A percentile compares a stretch with the other conserved stretches of the same genome.
Evolutionary conservation across 805 yeast genomes (phyloP).

Genomic region (Lipomyces oligophaga): DNA sequence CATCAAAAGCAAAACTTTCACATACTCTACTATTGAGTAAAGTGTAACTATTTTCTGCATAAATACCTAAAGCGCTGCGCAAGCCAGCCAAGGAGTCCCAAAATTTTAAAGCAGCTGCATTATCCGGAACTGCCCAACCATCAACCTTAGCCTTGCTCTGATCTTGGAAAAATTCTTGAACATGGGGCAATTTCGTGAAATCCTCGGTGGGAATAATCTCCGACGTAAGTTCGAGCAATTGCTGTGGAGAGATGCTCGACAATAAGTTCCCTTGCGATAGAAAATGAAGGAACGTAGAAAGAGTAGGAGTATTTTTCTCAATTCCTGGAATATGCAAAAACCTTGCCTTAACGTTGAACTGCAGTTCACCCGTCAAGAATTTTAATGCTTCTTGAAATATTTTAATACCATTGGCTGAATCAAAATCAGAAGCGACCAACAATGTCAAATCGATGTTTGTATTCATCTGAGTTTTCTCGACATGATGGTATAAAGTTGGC

Average conservation of each 20-base stretch:
- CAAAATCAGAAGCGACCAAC: slow-evolving; percentile 19
- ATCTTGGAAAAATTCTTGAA: slow-evolving; percentile 2
- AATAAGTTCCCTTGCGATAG: slow-evolving; percentile 5
- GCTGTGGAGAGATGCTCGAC: slow-evolving; percentile 8
- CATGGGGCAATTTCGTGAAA: slow-evolving; percentile 17
- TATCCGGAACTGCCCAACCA: slow-evolving; percentile 28
- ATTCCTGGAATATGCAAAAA: slow-evolving; percentile 24
- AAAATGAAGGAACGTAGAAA: slow-evolving; percentile 21
- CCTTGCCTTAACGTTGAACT: slow-evolving; percentile 2
- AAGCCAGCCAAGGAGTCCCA: slow-evolving; percentile 16
- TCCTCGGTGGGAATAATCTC: slow-evolving; percentile 9
- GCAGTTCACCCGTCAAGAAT: slow-evolving; percentile 2
- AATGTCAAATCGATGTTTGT: slow-evolving; percentile 16
- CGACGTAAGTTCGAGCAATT: slow-evolving; percentile 1
- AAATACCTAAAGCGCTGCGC: slow-evolving; percentile 2
- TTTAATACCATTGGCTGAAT: slow-evolving; percentile 16
- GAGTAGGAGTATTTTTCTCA: slow-evolving; percentile 12
- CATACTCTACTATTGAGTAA: slow-evolving; percentile 17
- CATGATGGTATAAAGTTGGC: slow-evolving; percentile 14
- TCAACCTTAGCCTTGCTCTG: slow-evolving; percentile 8
- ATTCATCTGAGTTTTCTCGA: background rate
- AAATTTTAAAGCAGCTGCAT: slow-evolving; percentile 13
- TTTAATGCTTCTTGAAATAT: slow-evolving; percentile 9
- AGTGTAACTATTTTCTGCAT: slow-evolving; percentile 2
- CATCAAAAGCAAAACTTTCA: background rate